A percentile compares a stretch with the other conserved stretches of the same genome.
These are phyloP conservation scores for Urtica urens DNA, from an alignment of 306 rosid genomes.

Conservation along the genomic window DNA sequence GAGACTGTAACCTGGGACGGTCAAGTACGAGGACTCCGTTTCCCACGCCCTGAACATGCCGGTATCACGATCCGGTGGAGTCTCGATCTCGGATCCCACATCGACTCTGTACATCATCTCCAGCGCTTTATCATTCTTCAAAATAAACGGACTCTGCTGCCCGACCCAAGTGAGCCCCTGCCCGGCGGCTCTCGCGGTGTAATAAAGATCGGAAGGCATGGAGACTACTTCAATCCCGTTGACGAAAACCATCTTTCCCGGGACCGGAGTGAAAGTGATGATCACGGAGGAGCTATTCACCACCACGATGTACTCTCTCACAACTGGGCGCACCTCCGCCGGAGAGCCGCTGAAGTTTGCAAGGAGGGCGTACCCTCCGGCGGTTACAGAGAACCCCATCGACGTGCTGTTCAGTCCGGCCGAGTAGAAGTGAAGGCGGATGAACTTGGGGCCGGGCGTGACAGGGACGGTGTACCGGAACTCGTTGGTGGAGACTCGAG, in stretches of 20 bases:
- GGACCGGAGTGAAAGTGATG: constrained; percentile 22
- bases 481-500: constrained; percentile 16
- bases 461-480: constrained; percentile 39
- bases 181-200: neutral
- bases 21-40: rapidly evolving
- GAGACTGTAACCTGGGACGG: rapidly evolving
- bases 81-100: constrained; percentile 4
- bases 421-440: constrained; percentile 38
- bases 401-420: constrained; percentile 3
- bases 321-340: neutral
- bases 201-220: constrained; percentile 55
- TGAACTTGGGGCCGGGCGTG: constrained; percentile 34
- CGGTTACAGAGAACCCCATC: constrained; percentile 43
- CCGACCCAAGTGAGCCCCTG: neutral
- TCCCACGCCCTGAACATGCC: constrained; percentile 25
- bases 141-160: neutral
- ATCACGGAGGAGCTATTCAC: constrained; percentile 7
- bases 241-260: constrained; percentile 40
- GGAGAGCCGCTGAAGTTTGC: constrained; percentile 33
- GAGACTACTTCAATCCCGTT: constrained; percentile 69
- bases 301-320: constrained; percentile 30
- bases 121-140: constrained; percentile 8
- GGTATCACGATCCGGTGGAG: neutral
- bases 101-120: constrained; percentile 17
- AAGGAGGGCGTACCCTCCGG: constrained; percentile 33